A percentile compares a stretch with the other conserved stretches of the same genome.
phyloP scores from a whole-genome alignment of 169 alveolate genomes.

The Plasmodium knowlesi region DNA sequence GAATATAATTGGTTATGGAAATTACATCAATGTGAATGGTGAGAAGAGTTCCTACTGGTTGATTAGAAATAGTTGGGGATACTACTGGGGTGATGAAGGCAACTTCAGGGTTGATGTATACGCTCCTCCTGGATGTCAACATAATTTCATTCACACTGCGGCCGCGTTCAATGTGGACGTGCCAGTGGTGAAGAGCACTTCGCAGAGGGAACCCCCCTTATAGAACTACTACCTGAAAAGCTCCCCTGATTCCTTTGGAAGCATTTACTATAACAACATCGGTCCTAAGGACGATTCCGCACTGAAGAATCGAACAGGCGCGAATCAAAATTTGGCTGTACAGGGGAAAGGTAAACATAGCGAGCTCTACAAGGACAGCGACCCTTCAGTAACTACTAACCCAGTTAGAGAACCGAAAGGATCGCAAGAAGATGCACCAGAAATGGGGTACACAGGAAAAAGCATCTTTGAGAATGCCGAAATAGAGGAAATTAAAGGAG shows the following conservation, averaged over 20 bases:
- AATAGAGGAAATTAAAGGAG: neutral
- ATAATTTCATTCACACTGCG: conserved; percentile 5
- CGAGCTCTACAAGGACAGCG: neutral
- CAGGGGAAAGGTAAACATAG: neutral
- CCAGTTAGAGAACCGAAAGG: neutral
- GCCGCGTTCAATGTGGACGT: neutral
- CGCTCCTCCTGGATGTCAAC: neutral
- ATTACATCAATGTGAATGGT: conserved; percentile 5
- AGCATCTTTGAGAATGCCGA: neutral
- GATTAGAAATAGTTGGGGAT: conserved; percentile 40
- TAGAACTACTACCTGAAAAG: conserved; percentile 9
- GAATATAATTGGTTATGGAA: conserved; percentile 71
- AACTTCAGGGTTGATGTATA: conserved; percentile 41
- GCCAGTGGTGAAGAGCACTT: neutral
- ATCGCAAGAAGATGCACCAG: neutral
- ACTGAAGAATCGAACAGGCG: neutral
- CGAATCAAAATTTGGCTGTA: neutral
- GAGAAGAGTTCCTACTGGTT: conserved; percentile 10
- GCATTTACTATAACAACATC: neutral
- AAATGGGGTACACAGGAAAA: neutral
- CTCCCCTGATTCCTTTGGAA: conserved; percentile 8
- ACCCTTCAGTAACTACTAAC: neutral
- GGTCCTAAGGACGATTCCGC: neutral
- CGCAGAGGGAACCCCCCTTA: neutral
- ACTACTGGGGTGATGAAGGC: conserved; percentile 21